A percentile compares a stretch with the other conserved stretches of the same genome.
Conservation (phyloP, 257 asterid species). For the Scutellaria minor region DNA sequence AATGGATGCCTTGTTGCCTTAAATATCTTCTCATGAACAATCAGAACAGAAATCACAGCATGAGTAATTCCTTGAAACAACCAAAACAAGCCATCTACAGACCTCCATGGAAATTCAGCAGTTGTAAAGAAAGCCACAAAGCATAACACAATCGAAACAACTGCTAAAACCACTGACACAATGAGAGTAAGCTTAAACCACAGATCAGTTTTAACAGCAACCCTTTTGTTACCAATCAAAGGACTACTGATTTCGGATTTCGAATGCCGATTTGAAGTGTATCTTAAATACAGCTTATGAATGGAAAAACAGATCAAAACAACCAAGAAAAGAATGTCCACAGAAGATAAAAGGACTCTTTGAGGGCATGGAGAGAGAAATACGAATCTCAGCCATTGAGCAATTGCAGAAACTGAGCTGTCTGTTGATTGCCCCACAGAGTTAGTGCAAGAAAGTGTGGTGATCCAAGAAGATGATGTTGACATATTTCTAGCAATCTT, state of each 20-base stretch:
- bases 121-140: constrained; percentile 41
- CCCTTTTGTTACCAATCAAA: constrained; percentile 49
- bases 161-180: constrained; percentile 44
- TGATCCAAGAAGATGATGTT: constrained; percentile 62
- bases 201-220: constrained; percentile 42
- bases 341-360: constrained; percentile 56
- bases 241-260: constrained; percentile 55
- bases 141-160: constrained; percentile 49
- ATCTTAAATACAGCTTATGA: constrained; percentile 55
- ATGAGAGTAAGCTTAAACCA: constrained; percentile 60
- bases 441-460: constrained; percentile 71
- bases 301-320: constrained; percentile 48
- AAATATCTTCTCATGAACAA: constrained; percentile 73
- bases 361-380: constrained; percentile 92
- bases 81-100: constrained; percentile 65
- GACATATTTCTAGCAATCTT: constrained; percentile 33
- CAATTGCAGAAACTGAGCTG: no score
- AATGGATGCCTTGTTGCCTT: constrained; percentile 60
- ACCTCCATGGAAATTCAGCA: not conserved
- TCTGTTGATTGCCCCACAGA: constrained; percentile 46
- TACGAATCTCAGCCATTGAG: constrained; percentile 53
- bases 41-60: constrained; percentile 46
- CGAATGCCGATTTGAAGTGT: constrained; percentile 33
- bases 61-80: constrained; percentile 61
- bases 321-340: constrained; percentile 58